Conservation (phyloP, 2,329 filamentous ascomycete genomes). For the Amauroascus verrucosus region DNA sequence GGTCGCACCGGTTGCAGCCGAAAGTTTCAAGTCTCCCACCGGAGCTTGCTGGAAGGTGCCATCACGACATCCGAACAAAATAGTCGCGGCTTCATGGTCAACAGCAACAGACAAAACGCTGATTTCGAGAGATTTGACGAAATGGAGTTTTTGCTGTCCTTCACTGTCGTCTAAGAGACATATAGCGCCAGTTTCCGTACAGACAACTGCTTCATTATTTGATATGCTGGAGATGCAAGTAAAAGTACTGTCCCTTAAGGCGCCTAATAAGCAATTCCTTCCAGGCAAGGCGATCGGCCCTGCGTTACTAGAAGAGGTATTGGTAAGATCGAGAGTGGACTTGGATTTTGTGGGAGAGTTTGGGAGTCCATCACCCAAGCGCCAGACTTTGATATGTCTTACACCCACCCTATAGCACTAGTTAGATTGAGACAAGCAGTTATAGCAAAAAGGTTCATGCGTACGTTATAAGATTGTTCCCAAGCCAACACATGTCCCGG, state of each 20-base stretch:
- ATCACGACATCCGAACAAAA: constrained; percentile 60
- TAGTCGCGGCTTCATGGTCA: constrained; percentile 43
- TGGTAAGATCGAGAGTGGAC: constrained; percentile 34
- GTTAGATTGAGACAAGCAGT: neutral
- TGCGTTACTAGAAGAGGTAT: constrained; percentile 32
- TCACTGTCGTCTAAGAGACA: constrained; percentile 73
- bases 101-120: constrained; percentile 56
- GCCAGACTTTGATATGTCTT: constrained; percentile 89
- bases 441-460: constrained; percentile 22
- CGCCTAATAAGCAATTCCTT: constrained; percentile 75
- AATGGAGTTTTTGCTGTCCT: constrained; percentile 59
- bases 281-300: constrained; percentile 64
- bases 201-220: constrained; percentile 65
- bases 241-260: constrained; percentile 74
- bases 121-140: constrained; percentile 58
- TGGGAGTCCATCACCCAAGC: constrained; percentile 56
- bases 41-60: constrained; percentile 45
- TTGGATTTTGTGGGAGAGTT: constrained; percentile 56
- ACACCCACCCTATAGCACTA: constrained; percentile 51
- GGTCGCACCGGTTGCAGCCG: constrained; percentile 17
- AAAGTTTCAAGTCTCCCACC: constrained; percentile 31
- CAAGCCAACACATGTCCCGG: constrained; percentile 83
- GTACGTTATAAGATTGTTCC: constrained; percentile 65
- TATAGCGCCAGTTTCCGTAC: constrained; percentile 80
- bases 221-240: constrained; percentile 64